Base-by-base conservation (phyloP, 1,139 yeast species). In the Zygosaccharomyces pseudobailii region DNA sequence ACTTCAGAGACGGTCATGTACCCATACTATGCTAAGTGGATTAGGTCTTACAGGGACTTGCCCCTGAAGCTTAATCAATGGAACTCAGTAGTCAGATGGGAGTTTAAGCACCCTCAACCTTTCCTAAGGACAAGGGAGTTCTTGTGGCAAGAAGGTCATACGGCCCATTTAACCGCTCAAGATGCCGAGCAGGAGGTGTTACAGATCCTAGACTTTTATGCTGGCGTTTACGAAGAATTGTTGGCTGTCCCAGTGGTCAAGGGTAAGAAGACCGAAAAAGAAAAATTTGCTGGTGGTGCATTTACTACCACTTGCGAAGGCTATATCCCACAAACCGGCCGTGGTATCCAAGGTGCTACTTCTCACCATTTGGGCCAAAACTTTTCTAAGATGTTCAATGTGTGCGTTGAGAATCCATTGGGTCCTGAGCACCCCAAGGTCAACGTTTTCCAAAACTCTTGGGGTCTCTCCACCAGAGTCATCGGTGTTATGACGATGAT, bases 51-150 rank as follows among this genome's bases (percentile, higher is more conserved):
- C 74, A 87, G 98, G 71, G 99, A 94, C 69, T 79, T 94, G 68
- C 99, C 99, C 52, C 77, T 94, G 71, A 87, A 86, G 65, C 79
- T 92, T 67, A 92, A 94, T 75, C 99, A 94, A 73, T 94, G 99
- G 99, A 94, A 94, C 74, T 90, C 97, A 21, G 97, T 94, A 46
- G 98, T 94, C 45, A 84, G 99, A 78, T 94, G 98, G 99, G 99
- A 94, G 73, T 94, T 94, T 76, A 94, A 94, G 76, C 97, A 94
- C 70, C 99, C 99, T 49, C 99, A 94, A 73, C 99, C 99, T 48
- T 94, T 94, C 72, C 75, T 94, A 66, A 87, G 99, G 79, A 94
- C 98, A 13, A 85, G 99, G 74, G 99, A 94, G 72, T 94, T 94
- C 73, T 78, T 94, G 70, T 94, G 99, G 99, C 99, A 94, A 74